Evolutionary conservation across 768 basidiomycete genomes (phyloP).

Genomic region (Leccinum obscurum): DNA sequence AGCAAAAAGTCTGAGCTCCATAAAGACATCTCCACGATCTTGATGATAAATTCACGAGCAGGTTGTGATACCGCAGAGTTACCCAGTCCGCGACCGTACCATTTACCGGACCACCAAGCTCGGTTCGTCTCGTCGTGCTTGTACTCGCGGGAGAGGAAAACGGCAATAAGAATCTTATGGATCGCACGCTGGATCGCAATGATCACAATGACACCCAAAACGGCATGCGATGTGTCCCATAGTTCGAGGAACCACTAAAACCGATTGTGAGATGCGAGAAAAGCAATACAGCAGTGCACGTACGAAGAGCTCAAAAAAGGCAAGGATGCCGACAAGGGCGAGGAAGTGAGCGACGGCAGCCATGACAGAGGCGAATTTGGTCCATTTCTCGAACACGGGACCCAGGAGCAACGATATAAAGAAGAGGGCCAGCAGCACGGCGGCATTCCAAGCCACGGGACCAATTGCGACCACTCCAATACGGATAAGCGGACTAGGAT

Average conservation of each 20-base stretch:
- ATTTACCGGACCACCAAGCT: constrained; percentile 99
- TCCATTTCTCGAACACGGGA: constrained; percentile 82
- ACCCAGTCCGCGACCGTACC: constrained; percentile 94
- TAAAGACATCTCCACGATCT: constrained; percentile 96
- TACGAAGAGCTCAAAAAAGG: constrained; percentile 96
- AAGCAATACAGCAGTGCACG: constrained; percentile 39
- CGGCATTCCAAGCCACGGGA: constrained; percentile 94
- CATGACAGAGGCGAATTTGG: constrained; percentile 89
- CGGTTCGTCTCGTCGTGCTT: constrained; percentile 98
- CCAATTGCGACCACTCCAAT: constrained; percentile 88
- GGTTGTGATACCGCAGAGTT: constrained; percentile 93
- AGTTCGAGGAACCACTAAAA: constrained; percentile 91
- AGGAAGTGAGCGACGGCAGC: constrained; percentile 90
- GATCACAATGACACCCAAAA: constrained; percentile 87
- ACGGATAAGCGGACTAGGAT: constrained; percentile 86
- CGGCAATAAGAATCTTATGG: constrained; percentile 91
- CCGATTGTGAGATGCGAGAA: constrained; percentile 25
- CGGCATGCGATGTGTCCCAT: constrained; percentile 96
- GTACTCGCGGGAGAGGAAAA: constrained; percentile 94
- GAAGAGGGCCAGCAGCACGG: constrained; percentile 81
- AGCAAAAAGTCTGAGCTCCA: constrained; percentile 96
- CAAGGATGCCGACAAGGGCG: constrained; percentile 77
- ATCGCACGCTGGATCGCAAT: constrained; percentile 89
- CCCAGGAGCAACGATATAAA: constrained; percentile 91
- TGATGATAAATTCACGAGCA: constrained; percentile 95